Evolutionary conservation across 331 rosid genomes (phyloP).

Genomic region (Quercus lobata): DNA sequence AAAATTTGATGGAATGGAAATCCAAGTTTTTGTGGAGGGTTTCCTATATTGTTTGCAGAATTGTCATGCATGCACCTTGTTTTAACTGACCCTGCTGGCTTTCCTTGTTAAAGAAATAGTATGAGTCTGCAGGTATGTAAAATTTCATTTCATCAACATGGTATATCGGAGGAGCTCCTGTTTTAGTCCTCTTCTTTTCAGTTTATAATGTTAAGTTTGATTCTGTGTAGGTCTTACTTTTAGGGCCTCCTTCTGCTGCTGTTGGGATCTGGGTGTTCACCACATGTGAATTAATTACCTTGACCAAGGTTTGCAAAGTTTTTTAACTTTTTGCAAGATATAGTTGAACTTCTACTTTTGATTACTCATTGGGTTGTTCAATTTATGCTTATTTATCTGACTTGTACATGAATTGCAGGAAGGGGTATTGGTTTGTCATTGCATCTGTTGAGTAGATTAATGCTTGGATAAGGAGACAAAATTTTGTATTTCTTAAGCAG

Average conservation of each 20-base stretch:
- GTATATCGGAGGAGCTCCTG: constrained; percentile 6
- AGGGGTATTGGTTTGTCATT: background rate
- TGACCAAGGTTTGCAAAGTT: constrained; percentile 3
- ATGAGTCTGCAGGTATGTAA: constrained; percentile 21
- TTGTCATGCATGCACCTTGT: background rate
- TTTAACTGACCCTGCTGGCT: constrained; percentile 16
- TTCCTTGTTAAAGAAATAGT: constrained; percentile 8
- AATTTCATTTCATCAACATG: background rate
- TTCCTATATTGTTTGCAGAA: constrained; percentile 1
- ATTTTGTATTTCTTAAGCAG: background rate
- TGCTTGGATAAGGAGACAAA: constrained; percentile 5
- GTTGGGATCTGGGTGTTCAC: constrained; percentile 4
- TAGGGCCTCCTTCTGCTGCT: background rate
- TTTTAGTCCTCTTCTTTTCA: background rate
- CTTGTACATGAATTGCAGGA: background rate
- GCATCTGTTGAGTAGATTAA: background rate
- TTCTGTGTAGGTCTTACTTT: constrained; percentile 19
- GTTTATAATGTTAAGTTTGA: constrained; percentile 9
- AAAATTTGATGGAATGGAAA: constrained; percentile 37
- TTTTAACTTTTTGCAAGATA: background rate
- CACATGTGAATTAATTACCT: constrained; percentile 4
- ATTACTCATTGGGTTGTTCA: background rate
- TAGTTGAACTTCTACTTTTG: background rate
- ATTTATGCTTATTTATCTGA: background rate
- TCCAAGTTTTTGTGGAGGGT: constrained; percentile 25